Evolutionary conservation across 2,329 filamentous ascomycete genomes (phyloP).

Genomic region (Trichoderma sp.): DNA sequence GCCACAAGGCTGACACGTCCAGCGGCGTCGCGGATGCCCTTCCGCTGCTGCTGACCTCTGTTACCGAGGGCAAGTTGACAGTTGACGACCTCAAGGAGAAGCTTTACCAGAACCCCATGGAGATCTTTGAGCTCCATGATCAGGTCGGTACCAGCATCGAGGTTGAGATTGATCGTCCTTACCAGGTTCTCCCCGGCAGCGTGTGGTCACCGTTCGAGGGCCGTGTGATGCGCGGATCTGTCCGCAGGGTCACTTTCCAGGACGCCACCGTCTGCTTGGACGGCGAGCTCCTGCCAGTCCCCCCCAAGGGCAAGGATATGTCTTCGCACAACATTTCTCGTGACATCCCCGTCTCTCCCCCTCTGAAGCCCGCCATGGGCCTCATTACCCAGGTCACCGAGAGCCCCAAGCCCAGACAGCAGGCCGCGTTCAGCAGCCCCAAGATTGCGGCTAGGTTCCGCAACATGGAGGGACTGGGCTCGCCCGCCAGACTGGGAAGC

Average conservation of each 20-base stretch:
- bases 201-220: conserved; percentile 71
- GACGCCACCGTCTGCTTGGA: conserved; percentile 73
- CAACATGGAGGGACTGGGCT: conserved; percentile 28
- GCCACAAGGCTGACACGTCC: conserved; percentile 53
- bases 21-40: conserved; percentile 71
- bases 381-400: conserved; percentile 37
- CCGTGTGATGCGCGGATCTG: conserved; percentile 63
- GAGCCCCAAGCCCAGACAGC: conserved; percentile 36
- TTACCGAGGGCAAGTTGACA: conserved; percentile 69
- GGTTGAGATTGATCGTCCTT: conserved; percentile 71
- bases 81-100: conserved; percentile 69
- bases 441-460: conserved; percentile 34
- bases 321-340: conserved; percentile 59
- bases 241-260: conserved; percentile 74
- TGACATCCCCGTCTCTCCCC: conserved; percentile 51
- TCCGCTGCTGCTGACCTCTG: conserved; percentile 72
- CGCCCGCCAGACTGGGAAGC: conserved; percentile 26
- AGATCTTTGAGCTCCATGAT: conserved; percentile 79
- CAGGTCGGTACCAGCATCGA: conserved; percentile 71
- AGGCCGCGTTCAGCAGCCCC: conserved; percentile 26
- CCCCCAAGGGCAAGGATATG: conserved; percentile 68
- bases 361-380: conserved; percentile 50
- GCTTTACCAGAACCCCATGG: conserved; percentile 74
- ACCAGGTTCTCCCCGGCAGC: conserved; percentile 48
- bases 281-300: conserved; percentile 55